Percentiles rank a stretch among this genome's conserved stretches.
phyloP scores from a whole-genome alignment of 192 early-diverging fungal species.

The Coemansia interrupta region DNA sequence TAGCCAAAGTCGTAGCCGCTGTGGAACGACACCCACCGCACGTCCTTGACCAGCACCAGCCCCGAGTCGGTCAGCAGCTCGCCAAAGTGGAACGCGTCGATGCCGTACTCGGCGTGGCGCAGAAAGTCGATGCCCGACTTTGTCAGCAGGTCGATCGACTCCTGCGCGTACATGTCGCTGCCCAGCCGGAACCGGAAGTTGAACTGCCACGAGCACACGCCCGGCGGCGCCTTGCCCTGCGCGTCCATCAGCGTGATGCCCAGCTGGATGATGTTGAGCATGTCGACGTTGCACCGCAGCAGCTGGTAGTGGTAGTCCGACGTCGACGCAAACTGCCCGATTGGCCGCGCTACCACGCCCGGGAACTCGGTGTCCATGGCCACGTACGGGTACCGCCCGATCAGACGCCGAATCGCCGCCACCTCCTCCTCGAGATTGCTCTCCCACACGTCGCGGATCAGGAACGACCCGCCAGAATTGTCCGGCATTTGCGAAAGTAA shows the following conservation, averaged over 20 bases:
- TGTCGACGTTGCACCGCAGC: slow-evolving; percentile 94
- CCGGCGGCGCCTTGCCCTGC: slow-evolving; percentile 77
- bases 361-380: slow-evolving; percentile 99
- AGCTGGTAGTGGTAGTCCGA: slow-evolving; percentile 99
- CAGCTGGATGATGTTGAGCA: slow-evolving; percentile 96
- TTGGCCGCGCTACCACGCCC: slow-evolving; percentile 96
- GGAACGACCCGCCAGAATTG: slow-evolving; percentile 14
- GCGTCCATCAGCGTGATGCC: slow-evolving; percentile 93
- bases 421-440: slow-evolving; percentile 95
- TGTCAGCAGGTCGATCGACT: slow-evolving; percentile 93
- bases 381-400: slow-evolving; percentile 89
- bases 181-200: slow-evolving; percentile 97
- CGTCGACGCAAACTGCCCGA: slow-evolving; percentile 91
- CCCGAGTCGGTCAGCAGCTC: slow-evolving; percentile 97
- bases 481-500: slow-evolving; percentile 4
- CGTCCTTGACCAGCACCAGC: slow-evolving; percentile 86
- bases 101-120: slow-evolving; percentile 92
- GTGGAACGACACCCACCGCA: slow-evolving; percentile 98
- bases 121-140: slow-evolving; percentile 99
- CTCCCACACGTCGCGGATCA: slow-evolving; percentile 87
- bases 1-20: slow-evolving; percentile 99
- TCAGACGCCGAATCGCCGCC: slow-evolving; percentile 75
- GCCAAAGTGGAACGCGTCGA: slow-evolving; percentile 93
- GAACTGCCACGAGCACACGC: slow-evolving; percentile 92
- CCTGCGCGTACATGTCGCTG: slow-evolving; percentile 98